Evolutionary conservation across 495 filamentous ascomycete species (phyloP), one percentile per base, ranked within the genome.

Genomic region (Cryomyces minteri): DNA sequence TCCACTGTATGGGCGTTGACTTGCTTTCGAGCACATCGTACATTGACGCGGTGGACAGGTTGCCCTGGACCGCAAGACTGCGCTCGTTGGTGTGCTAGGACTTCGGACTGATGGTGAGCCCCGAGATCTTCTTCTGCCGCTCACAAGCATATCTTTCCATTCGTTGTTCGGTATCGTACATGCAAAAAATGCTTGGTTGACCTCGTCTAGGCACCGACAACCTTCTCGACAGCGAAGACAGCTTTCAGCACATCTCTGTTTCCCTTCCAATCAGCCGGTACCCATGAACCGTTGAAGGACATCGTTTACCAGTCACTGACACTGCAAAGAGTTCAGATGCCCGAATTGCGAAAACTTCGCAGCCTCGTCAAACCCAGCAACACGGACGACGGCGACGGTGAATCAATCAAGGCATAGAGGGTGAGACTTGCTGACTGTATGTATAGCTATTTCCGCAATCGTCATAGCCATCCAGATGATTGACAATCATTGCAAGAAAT

Each of bases 381-480:
- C 8, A 82, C 83, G 4, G 68, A 85, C 41, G 60, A 63, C 10
- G 92, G 88, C 10, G 90, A 98, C 64, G 76, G 77, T 75, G 64
- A 38, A 59, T 54, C 25, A 25, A 45, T 28, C 31, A 8, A 43
- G n/a, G 7, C 8, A n/a, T 41, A 49, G 10, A 43, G n/a, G 14
- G 5, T 38, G 9, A 25, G 12, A 40, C 31, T 34, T 18, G 37
- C 45, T 54, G 62, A 42, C 59, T 33, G 11, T n/a, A 5, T 11
- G 30, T 25, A 4, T 43, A 78, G 77, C 77, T 41, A 75, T 96
- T 43, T 93, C 86, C 28, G 84, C 88, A 25, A 67, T 95, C 44
- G 74, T 92, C 8, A 60, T 94, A 48, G 90, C 85, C 0, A 74
- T 92, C 39, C 67, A 81, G 49, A 86, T 95, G 83, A 94, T 99